Conservation (phyloP, 495 filamentous ascomycete species). For the Penicillium fimorum region DNA sequence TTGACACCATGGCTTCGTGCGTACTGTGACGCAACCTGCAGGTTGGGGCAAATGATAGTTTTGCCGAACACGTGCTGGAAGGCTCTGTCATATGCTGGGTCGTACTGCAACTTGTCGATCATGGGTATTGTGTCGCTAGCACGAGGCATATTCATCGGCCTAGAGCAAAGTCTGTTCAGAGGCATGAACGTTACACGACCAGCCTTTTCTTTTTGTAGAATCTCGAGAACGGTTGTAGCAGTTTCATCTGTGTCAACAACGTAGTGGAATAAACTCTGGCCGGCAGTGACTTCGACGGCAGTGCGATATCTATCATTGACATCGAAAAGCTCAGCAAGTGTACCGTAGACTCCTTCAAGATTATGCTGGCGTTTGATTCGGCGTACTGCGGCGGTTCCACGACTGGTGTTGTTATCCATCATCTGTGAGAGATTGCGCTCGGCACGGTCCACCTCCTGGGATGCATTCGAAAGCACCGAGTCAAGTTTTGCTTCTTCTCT, state of each 20-base stretch:
- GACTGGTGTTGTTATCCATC: slow-evolving; percentile 85
- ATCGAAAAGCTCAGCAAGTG: slow-evolving; percentile 83
- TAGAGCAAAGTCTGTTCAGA: slow-evolving; percentile 71
- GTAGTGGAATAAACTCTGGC: slow-evolving; percentile 91
- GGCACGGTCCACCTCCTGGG: slow-evolving; percentile 68
- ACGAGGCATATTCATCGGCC: slow-evolving; percentile 70
- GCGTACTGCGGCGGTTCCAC: slow-evolving; percentile 78
- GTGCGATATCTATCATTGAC: slow-evolving; percentile 83
- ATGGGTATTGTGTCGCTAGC: slow-evolving; percentile 84
- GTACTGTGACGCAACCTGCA: slow-evolving; percentile 82
- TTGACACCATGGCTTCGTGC: slow-evolving; percentile 86
- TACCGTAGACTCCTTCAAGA: slow-evolving; percentile 87
- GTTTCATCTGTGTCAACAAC: slow-evolving; percentile 93
- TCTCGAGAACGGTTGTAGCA: slow-evolving; percentile 74
- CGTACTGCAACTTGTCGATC: slow-evolving; percentile 80
- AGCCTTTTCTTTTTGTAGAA: slow-evolving; percentile 71
- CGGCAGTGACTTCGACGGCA: slow-evolving; percentile 89
- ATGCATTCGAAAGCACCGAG: slow-evolving; percentile 70
- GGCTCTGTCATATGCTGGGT: slow-evolving; percentile 73
- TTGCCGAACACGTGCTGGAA: slow-evolving; percentile 95
- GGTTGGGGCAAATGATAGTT: slow-evolving; percentile 88
- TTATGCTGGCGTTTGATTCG: slow-evolving; percentile 72
- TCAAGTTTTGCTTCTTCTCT: slow-evolving; percentile 86
- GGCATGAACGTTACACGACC: slow-evolving; percentile 97
- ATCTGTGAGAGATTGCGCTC: slow-evolving; percentile 74